Evolutionary conservation across 495 filamentous ascomycete species (phyloP), one percentile per base, ranked within the genome.

Genomic region (Recurvomyces mirabilis): DNA sequence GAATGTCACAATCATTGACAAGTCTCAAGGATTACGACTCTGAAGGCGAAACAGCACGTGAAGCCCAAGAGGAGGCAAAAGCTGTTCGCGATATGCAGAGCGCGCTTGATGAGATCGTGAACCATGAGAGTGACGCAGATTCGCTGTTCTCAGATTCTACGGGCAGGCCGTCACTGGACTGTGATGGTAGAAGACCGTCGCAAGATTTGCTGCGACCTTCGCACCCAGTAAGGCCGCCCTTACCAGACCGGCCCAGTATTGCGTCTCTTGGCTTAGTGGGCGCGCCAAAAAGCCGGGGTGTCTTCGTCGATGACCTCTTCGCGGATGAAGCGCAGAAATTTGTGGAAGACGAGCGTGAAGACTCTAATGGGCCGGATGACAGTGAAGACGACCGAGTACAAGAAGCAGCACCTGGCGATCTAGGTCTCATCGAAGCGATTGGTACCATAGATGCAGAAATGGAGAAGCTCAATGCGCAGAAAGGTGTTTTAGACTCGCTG

Each of bases 41-140:
- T 9, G 64, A 65, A n/a, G 7, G 25, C 15, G 65, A 60, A 7
- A 18, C 41, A 33, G 33, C 37, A 12, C 52, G 46, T 18, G 44
- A 54, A 11, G 46, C 49, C 20, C 60, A 46, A 5, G 57, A 66
- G n/a, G 53, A 76, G 49, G 69, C 62, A 15, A 57, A 69, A 52
- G 68, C 94, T 24, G 85, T 99, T 14, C 77, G 93, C 63, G 91
- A 85, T 0, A 87, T 99, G 82, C 87, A 95, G 61, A 79, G 78
- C 39, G 91, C 91, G 35, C 67, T 99, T n/a, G 93, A 83, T 54
- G 82, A 87, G 50, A 99, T 99, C 40, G 84, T 99, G 60, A 87
- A 86, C 45, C 78, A 85, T 43, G 72, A 82, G 36, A 70, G 73
- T 18, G 66, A 70, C 29, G 65, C 74, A 36, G 68, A 72, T 14